Percentiles rank a stretch among this genome's conserved stretches.
phyloP scores from a whole-genome alignment of 306 rosid species.

The Fragaria iinumae region DNA sequence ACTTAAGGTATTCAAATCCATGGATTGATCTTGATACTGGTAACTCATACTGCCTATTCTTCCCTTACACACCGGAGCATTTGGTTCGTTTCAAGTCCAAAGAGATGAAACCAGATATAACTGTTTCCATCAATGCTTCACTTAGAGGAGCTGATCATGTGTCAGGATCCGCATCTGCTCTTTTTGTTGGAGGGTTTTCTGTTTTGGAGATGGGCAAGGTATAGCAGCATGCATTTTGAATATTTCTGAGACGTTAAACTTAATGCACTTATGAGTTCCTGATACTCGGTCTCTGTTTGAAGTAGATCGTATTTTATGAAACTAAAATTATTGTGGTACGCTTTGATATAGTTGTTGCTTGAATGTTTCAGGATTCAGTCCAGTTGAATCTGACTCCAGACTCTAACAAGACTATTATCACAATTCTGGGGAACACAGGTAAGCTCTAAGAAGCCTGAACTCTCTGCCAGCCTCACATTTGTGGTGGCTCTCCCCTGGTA shows the following conservation, averaged over 20 bases:
- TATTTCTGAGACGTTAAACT: neutral
- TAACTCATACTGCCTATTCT: slow-evolving; percentile 75
- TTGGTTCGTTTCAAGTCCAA: slow-evolving; percentile 63
- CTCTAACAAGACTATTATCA: slow-evolving; percentile 68
- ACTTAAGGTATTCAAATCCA: slow-evolving; percentile 74
- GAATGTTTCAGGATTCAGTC: slow-evolving; percentile 42
- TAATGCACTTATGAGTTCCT: neutral
- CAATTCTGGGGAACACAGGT: slow-evolving; percentile 90
- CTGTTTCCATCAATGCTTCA: slow-evolving; percentile 64
- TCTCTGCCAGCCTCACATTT: neutral
- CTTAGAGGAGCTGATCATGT: slow-evolving; percentile 52
- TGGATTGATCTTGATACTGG: slow-evolving; percentile 79
- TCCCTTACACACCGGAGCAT: slow-evolving; percentile 90
- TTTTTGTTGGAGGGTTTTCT: slow-evolving; percentile 88
- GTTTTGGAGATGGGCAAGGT: slow-evolving; percentile 73
- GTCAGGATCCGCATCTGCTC: slow-evolving; percentile 76
- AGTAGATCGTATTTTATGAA: neutral
- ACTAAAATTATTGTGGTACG: neutral
- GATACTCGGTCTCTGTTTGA: neutral
- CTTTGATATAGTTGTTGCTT: slow-evolving; percentile 6
- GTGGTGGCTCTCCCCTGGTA: neutral
- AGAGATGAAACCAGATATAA: slow-evolving; percentile 66
- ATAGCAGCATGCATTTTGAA: slow-evolving; percentile 14
- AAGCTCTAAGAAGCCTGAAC: slow-evolving; percentile 21
- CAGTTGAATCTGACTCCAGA: slow-evolving; percentile 70